phyloP scores from a whole-genome alignment of 176 grass and related monocot species.

The Oryza meyeriana region DNA sequence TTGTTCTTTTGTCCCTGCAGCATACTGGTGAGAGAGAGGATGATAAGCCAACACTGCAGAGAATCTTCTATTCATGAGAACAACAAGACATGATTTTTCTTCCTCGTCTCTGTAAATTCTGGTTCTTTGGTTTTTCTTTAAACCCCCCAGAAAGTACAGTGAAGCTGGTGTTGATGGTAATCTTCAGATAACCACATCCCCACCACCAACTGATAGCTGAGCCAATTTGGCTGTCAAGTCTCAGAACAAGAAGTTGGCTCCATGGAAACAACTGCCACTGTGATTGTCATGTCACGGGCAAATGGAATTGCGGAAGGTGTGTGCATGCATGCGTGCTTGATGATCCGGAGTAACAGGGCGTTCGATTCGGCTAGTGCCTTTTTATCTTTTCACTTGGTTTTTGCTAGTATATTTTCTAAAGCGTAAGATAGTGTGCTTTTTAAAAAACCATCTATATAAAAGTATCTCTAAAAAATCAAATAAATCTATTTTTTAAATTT shows the following conservation, averaged over 20 bases:
- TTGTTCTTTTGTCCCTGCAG: constrained; percentile 41
- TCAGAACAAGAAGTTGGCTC: background rate
- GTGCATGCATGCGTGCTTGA: background rate
- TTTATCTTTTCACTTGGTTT: no score
- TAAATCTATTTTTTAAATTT: no score
- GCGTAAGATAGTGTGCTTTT: no score
- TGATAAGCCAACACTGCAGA: constrained; percentile 2
- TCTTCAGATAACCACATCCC: background rate
- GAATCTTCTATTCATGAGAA: constrained; percentile 53
- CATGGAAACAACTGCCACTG: background rate
- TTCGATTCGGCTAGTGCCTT: no score
- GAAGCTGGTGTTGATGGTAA: no score
- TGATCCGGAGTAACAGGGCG: background rate
- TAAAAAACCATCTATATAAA: no score
- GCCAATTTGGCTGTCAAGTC: background rate
- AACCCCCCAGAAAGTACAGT: background rate
- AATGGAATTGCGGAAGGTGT: background rate
- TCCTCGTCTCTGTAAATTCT: background rate
- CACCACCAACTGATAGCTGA: background rate
- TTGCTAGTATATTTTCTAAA: no score
- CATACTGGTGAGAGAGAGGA: background rate
- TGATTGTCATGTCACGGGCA: background rate
- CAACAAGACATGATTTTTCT: constrained; percentile 2
- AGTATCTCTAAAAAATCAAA: no score
- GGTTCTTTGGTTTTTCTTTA: background rate